Evolutionary conservation across 306 rosid species (phyloP).

Genomic region (Heteromeles arbutifolia): DNA sequence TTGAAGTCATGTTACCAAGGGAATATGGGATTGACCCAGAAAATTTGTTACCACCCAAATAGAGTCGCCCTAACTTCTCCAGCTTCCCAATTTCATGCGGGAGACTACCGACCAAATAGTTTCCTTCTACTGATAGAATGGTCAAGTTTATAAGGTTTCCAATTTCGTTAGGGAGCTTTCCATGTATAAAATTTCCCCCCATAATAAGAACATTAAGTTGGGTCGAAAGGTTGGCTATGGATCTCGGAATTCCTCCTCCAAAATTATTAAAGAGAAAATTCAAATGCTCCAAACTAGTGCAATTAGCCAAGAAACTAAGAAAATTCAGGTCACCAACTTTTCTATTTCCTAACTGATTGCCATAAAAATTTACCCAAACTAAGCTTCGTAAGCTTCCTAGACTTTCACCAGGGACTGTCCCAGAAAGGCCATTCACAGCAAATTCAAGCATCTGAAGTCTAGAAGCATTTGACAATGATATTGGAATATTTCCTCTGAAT

Average conservation of each 20-base stretch:
- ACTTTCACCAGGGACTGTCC: too few species aligned
- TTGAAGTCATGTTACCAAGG: not conserved
- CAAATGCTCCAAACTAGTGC: not conserved
- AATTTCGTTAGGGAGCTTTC: not conserved
- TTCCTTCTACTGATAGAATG: accelerated
- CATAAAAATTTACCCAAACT: too few species aligned
- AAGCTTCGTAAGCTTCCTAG: not conserved
- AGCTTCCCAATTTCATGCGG: not conserved
- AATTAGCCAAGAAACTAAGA: not conserved
- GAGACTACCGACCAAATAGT: not conserved
- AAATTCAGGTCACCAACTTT: not conserved
- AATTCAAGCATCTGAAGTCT: too few species aligned
- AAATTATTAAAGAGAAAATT: not conserved
- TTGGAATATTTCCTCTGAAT: not conserved
- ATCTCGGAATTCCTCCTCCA: not conserved
- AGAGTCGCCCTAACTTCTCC: accelerated
- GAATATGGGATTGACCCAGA: not conserved
- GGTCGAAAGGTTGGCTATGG: not conserved
- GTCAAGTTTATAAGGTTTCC: not conserved
- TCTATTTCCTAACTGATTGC: not conserved
- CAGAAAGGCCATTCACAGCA: accelerated
- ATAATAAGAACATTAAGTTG: not conserved
- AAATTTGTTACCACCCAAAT: not conserved
- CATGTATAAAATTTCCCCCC: not conserved
- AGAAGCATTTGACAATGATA: not conserved